These are phyloP conservation scores for Aspergillus conjunctus DNA, from an alignment of 495 filamentous ascomycete genomes.

Conservation along the genomic window DNA sequence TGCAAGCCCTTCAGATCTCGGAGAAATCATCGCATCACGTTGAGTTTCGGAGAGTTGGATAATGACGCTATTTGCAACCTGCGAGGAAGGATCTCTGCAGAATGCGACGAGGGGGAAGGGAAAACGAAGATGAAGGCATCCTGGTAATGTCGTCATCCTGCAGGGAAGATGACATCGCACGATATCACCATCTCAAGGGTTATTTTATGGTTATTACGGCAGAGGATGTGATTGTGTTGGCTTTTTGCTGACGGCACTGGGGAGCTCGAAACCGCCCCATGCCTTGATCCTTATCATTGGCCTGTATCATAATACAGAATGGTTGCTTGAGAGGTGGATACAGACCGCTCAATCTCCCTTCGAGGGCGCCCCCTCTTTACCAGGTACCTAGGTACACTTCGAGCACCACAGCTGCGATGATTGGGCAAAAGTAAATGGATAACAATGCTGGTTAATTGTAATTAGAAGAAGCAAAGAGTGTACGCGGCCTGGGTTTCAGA, in stretches of 20 bases:
- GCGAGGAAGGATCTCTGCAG: constrained; percentile 24
- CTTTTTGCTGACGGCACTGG: neutral
- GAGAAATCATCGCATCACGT: neutral
- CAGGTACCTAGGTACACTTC: too few relatives aligned
- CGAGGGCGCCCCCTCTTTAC: too few relatives aligned
- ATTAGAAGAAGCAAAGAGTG: neutral
- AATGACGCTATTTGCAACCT: constrained; percentile 8
- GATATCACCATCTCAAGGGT: neutral
- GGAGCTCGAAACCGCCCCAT: neutral
- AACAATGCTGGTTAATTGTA: neutral
- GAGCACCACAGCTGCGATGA: neutral
- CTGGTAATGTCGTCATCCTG: constrained; percentile 35
- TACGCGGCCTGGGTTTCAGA: constrained; percentile 1
- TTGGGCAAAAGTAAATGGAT: neutral
- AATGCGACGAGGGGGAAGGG: constrained; percentile 9
- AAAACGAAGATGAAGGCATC: neutral
- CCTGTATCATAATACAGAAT: neutral
- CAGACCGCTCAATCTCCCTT: constrained; percentile 12
- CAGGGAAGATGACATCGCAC: constrained; percentile 4
- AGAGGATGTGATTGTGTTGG: neutral
- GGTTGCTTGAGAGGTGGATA: neutral
- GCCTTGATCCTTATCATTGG: neutral
- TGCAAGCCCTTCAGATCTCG: neutral
- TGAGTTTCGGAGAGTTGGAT: constrained; percentile 2
- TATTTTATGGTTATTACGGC: neutral